Conservation (phyloP, 2,329 filamentous ascomycete genomes). For the Colletotrichum eleusines region DNA sequence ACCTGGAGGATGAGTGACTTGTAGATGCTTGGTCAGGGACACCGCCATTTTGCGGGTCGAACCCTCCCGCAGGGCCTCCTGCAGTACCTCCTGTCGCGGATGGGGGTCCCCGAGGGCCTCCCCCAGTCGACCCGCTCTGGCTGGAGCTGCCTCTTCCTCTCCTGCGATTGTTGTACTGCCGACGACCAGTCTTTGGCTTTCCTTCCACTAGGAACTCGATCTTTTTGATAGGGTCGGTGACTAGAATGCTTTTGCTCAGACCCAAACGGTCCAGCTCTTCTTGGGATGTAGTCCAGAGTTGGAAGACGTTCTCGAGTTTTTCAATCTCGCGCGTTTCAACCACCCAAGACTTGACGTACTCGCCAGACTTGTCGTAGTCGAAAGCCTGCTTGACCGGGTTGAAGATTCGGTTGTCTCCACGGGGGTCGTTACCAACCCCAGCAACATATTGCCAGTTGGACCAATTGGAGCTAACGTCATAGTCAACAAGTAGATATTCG, state of each 20-base stretch:
- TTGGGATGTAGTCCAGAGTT: constrained; percentile 73
- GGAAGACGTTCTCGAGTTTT: constrained; percentile 72
- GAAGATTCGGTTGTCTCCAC: constrained; percentile 78
- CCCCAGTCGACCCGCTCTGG: constrained; percentile 7
- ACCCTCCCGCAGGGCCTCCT: neutral
- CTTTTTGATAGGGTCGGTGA: constrained; percentile 73
- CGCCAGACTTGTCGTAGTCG: constrained; percentile 78
- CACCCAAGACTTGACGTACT: constrained; percentile 80
- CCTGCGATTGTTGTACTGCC: constrained; percentile 48
- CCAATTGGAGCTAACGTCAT: constrained; percentile 83
- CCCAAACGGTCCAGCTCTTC: constrained; percentile 69
- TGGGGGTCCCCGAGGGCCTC: constrained; percentile 18
- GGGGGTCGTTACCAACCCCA: constrained; percentile 83
- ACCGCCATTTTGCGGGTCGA: neutral
- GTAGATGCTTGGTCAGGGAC: neutral
- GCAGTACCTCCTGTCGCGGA: neutral
- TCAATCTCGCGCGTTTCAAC: constrained; percentile 71
- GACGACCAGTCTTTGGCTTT: constrained; percentile 55
- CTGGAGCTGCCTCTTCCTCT: constrained; percentile 43
- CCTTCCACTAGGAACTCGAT: constrained; percentile 73
- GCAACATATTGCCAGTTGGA: constrained; percentile 87
- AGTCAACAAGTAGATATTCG: constrained; percentile 79
- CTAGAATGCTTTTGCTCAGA: constrained; percentile 71
- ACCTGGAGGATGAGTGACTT: neutral
- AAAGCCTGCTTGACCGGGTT: constrained; percentile 86